Evolutionary conservation across 2,329 filamentous ascomycete species (phyloP).

Genomic region (Phialophora expanda): DNA sequence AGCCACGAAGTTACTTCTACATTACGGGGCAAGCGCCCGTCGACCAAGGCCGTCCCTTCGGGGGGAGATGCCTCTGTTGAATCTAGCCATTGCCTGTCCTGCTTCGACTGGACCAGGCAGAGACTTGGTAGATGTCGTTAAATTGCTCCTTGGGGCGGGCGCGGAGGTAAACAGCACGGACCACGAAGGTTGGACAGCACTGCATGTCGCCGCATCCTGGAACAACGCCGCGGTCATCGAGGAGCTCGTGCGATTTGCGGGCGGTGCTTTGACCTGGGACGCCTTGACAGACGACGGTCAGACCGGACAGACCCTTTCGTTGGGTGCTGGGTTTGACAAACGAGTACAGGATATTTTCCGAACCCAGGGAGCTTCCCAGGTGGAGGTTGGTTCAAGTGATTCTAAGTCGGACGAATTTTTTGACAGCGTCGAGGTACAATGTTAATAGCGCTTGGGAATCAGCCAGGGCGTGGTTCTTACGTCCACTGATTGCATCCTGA

Average conservation of each 20-base stretch:
- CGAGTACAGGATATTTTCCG: slow-evolving; percentile 12
- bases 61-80: slow-evolving; percentile 8
- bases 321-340: slow-evolving; percentile 11
- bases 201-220: slow-evolving; percentile 13
- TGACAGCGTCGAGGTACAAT: slow-evolving; percentile 10
- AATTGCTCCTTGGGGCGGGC: slow-evolving; percentile 10
- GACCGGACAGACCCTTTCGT: slow-evolving; percentile 9
- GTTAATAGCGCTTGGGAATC: slow-evolving; percentile 9
- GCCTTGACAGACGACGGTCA: slow-evolving; percentile 10
- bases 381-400: slow-evolving; percentile 10
- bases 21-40: slow-evolving; percentile 9
- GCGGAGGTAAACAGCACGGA: slow-evolving; percentile 8
- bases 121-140: slow-evolving; percentile 9
- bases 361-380: slow-evolving; percentile 1
- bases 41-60: neutral
- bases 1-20: too few species aligned
- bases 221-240: slow-evolving; percentile 11
- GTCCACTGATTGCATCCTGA: too few species aligned
- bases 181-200: slow-evolving; percentile 13
- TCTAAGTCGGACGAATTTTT: slow-evolving; percentile 12
- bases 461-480: slow-evolving; percentile 9
- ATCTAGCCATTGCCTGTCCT: slow-evolving; percentile 8
- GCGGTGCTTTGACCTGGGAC: slow-evolving; percentile 9
- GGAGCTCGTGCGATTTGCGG: slow-evolving; percentile 11
- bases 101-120: slow-evolving; percentile 7